phyloP scores from a whole-genome alignment of 2,329 filamentous ascomycete species.

The Calonectria ilicicola region DNA sequence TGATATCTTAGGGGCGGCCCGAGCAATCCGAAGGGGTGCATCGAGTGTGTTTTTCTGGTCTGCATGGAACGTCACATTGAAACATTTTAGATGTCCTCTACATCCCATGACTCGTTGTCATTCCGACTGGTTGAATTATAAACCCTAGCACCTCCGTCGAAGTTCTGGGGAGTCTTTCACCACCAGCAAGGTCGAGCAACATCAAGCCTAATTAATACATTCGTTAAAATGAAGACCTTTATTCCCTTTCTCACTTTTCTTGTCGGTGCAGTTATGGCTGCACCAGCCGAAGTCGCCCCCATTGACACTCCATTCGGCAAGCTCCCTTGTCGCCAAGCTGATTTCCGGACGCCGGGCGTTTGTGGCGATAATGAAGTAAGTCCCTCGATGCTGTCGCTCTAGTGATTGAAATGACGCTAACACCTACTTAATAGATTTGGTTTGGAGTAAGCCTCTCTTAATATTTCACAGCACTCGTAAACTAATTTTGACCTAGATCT shows the following conservation, averaged over 20 bases:
- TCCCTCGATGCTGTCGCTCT: too few relatives aligned
- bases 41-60: background rate
- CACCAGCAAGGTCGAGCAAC: background rate
- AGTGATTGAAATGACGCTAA: background rate
- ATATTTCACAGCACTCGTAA: background rate
- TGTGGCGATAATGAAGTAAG: background rate
- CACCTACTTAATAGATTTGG: background rate
- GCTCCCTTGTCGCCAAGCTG: background rate
- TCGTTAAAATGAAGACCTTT: background rate
- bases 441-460: background rate
- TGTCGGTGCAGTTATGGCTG: background rate
- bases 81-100: background rate
- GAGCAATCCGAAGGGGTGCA: background rate
- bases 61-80: background rate
- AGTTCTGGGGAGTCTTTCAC: too few relatives aligned
- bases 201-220: background rate
- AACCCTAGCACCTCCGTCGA: background rate
- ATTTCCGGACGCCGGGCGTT: background rate
- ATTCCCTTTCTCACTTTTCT: background rate
- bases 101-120: background rate
- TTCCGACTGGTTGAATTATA: background rate
- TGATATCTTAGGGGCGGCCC: background rate
- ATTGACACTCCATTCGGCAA: background rate
- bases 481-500: background rate
- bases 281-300: background rate